A percentile compares a stretch with the other conserved stretches of the same genome.
phyloP scores from a whole-genome alignment of 1,139 yeast species.

The Candida pseudoviswanathii region DNA sequence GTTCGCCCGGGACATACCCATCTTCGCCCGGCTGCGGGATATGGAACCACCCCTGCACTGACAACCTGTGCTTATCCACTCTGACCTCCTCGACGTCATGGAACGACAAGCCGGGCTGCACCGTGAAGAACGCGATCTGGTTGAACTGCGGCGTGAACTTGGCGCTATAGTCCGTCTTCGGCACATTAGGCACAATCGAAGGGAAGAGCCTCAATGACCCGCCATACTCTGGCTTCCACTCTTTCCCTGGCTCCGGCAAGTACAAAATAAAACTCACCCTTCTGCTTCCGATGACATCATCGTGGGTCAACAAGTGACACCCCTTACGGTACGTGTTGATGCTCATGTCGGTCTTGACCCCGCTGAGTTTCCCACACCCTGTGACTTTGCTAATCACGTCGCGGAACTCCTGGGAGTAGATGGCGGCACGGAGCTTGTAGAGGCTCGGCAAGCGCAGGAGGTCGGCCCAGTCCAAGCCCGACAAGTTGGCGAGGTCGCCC shows the following conservation, averaged over 20 bases:
- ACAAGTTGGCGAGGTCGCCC: slow-evolving; percentile 92
- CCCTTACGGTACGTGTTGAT: slow-evolving; percentile 90
- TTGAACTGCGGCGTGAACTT: slow-evolving; percentile 90
- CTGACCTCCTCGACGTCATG: slow-evolving; percentile 98
- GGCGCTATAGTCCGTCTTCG: slow-evolving; percentile 70
- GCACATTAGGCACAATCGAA: slow-evolving; percentile 85
- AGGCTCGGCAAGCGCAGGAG: slow-evolving; percentile 71
- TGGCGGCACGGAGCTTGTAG: slow-evolving; percentile 76
- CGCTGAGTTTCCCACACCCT: slow-evolving; percentile 88
- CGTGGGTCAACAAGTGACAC: slow-evolving; percentile 92
- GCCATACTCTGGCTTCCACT: slow-evolving; percentile 88
- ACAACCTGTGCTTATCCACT: slow-evolving; percentile 83
- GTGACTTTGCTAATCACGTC: slow-evolving; percentile 80
- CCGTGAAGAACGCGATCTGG: slow-evolving; percentile 93
- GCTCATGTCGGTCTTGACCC: slow-evolving; percentile 87
- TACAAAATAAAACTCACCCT: slow-evolving; percentile 91
- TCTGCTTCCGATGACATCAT: slow-evolving; percentile 95
- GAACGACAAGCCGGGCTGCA: slow-evolving; percentile 93
- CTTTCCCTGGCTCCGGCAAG: slow-evolving; percentile 86
- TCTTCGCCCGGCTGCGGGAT: slow-evolving; percentile 92
- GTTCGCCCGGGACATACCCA: slow-evolving; percentile 80
- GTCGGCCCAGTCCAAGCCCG: slow-evolving; percentile 81
- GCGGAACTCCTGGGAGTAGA: slow-evolving; percentile 84
- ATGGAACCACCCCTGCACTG: slow-evolving; percentile 99
- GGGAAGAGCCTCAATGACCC: slow-evolving; percentile 90